Evolutionary conservation across 768 basidiomycete genomes (phyloP), one percentile per base, ranked within the genome.

Genomic region (Tephrocybe rancida): DNA sequence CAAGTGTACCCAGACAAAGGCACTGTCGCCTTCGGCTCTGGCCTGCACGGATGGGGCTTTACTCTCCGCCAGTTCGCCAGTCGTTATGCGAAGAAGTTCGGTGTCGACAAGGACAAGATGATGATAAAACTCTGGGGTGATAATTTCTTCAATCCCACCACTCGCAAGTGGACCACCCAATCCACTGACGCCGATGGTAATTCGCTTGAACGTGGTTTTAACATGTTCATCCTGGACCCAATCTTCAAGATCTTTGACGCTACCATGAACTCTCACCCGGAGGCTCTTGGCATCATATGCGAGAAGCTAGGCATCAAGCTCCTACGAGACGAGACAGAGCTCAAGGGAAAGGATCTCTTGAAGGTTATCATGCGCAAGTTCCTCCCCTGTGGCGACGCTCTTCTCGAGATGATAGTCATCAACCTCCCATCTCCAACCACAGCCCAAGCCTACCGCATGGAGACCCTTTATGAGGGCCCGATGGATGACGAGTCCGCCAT

Each of bases 401-500:
- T 99, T 62, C 71, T 98, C 76, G 96, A 98, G 83, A 98, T 98
- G 97, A 97, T 98, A 73, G 94, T 97, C 83, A 92, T 98, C 77
- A 92, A 97, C 79, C 86, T 99, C 57, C 96, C 97, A 44, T 99
- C 96, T 21, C 94, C 95, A 55, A 86, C 86, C 55, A 94, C 95
- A 57, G 96, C 96, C 57, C 96, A 99, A 75, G 85, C 86, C 52
- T 98, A 98, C 78, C 95, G 96, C 83, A 95, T 96, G 54, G 95
- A 98, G 81, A 98, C 96, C 61, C 87, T 99, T 58, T 98, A 99
- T 74, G 97, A 98, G 71, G 96, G 96, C 70, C 97, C 96, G 64
- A 95, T 97, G 94, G 96, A 99, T 74, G 96, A 99, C 69, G 96
- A 99, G 75, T 96, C 92, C 56, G 97, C 96, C 63, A 92, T 98